phyloP scores from a whole-genome alignment of 2,329 filamentous ascomycete species.

The Aspergillus tubingensis region DNA sequence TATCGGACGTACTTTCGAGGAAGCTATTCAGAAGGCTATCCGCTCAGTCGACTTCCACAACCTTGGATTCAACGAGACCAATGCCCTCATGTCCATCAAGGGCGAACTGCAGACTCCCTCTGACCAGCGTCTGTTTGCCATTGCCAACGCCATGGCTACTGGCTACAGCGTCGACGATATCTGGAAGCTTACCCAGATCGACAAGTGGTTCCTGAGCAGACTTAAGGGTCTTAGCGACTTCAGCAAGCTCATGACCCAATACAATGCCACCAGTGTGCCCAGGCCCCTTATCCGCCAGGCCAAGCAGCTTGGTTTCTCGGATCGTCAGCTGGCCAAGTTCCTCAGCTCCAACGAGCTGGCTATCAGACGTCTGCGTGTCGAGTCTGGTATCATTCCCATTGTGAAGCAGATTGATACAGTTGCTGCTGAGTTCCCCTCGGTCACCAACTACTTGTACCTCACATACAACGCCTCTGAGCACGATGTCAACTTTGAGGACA shows the following conservation, averaged over 20 bases:
- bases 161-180: conserved; percentile 96
- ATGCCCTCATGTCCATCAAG: conserved; percentile 91
- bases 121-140: conserved; percentile 94
- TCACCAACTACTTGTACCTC: conserved; percentile 93
- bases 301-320: conserved; percentile 92
- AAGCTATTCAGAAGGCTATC: conserved; percentile 98
- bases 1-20: conserved; percentile 94
- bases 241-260: conserved; percentile 72
- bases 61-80: conserved; percentile 88
- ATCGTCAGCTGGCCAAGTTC: conserved; percentile 91
- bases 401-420: conserved; percentile 99
- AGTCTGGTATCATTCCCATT: conserved; percentile 80
- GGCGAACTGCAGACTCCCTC: conserved; percentile 96
- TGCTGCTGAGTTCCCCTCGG: conserved; percentile 91
- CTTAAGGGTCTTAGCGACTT: conserved; percentile 91
- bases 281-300: conserved; percentile 72
- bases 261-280: conserved; percentile 66
- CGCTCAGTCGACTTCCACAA: conserved; percentile 94
- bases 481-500: conserved; percentile 81
- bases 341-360: conserved; percentile 93
- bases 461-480: conserved; percentile 91
- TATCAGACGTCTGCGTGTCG: conserved; percentile 78
- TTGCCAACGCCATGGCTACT: conserved; percentile 94
- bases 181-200: conserved; percentile 97
- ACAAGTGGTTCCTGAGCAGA: conserved; percentile 96